Base-by-base conservation (phyloP, 306 rosid genomes). In the Lagenaria siceraria region DNA sequence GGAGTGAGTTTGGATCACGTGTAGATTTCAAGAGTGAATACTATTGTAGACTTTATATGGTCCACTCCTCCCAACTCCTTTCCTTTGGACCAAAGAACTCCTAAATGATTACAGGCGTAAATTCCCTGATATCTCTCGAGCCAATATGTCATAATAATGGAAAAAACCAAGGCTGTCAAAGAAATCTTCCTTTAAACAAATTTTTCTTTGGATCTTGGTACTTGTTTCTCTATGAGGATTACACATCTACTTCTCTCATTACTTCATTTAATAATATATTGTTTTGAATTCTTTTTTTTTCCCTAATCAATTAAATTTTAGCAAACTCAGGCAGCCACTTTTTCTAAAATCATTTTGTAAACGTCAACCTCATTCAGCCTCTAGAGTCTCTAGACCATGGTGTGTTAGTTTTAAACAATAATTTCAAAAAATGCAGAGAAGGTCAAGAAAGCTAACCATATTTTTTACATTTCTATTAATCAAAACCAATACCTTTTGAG, bases 401-500 rank as follows among this genome's bases (percentile, higher is more conserved):
- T 56, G 2, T 4, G 59, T 53, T 19, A 2, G 68, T 61, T 46
- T 63, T 62, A 7, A 15, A 62, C 22, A 29, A 33, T 63, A 29
- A 63, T 31, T 31, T 63, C 70, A 38, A 38, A 10, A 17, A 35
- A 65, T 38, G 33, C 19, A 22, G 53, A 43, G 56, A 71, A 6
- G 43, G 25, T 6, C 17, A 27, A 27, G 25, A 25, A 72, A 72
- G 77, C 59, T 49, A 72, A 70, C 40, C 76, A 8, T 27, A 24
- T 46, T 14, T 68, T 68, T 10, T 0, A 21, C n/a, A n/a, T 36
- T 36, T 65, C 24, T 5, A 35, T 19, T 35, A 18, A 69, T 66
- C 24, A 7, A 48, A 48, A 7, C 25, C 38, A 17, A 17, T 82
- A 95, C 99, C 97, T 86, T 84, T 88, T 95, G 74, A 90, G 89